Conservation (phyloP, 2,329 filamentous ascomycete species). For the Paecilomyces niveus region DNA sequence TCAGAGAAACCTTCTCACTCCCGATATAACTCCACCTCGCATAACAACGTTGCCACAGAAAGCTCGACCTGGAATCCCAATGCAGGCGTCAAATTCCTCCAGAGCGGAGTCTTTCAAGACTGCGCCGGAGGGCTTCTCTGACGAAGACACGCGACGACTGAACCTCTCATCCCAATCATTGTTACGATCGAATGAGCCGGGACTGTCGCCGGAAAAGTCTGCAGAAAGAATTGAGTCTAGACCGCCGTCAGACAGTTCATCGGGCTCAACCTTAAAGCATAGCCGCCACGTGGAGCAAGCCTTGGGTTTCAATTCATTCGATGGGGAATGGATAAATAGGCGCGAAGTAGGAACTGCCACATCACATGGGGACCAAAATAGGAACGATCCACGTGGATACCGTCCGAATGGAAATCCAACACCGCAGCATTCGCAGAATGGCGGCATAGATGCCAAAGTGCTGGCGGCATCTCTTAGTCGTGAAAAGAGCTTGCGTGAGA, state of each 20-base stretch:
- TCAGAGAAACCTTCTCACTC: conserved; percentile 63
- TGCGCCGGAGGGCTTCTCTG: conserved; percentile 58
- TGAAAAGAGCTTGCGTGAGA: conserved; percentile 26
- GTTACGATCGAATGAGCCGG: conserved; percentile 12
- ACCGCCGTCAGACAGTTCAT: conserved; percentile 14
- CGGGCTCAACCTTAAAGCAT: conserved; percentile 12
- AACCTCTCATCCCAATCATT: conserved; percentile 15
- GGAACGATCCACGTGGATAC: conserved; percentile 1
- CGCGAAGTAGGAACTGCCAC: conserved; percentile 14
- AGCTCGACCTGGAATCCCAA: conserved; percentile 44
- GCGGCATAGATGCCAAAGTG: conserved; percentile 9
- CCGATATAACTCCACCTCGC: conserved; percentile 66
- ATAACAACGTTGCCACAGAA: conserved; percentile 24
- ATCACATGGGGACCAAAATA: conserved; percentile 2
- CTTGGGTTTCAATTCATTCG: conserved; percentile 48
- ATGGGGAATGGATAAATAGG: conserved; percentile 50
- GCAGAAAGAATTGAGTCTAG: conserved; percentile 17
- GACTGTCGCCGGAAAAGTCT: conserved; percentile 9
- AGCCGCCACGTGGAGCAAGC: conserved; percentile 19
- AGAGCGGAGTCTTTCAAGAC: conserved; percentile 65
- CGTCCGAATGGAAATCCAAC: conserved; percentile 5
- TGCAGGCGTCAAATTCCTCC: conserved; percentile 50
- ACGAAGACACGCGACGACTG: conserved; percentile 46
- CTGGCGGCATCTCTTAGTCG: conserved; percentile 17
- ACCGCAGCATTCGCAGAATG: conserved; percentile 2